These are phyloP conservation scores for Schizosaccharomyces versatilis DNA, from an alignment of 1,139 yeast species.

Conservation along the genomic window DNA sequence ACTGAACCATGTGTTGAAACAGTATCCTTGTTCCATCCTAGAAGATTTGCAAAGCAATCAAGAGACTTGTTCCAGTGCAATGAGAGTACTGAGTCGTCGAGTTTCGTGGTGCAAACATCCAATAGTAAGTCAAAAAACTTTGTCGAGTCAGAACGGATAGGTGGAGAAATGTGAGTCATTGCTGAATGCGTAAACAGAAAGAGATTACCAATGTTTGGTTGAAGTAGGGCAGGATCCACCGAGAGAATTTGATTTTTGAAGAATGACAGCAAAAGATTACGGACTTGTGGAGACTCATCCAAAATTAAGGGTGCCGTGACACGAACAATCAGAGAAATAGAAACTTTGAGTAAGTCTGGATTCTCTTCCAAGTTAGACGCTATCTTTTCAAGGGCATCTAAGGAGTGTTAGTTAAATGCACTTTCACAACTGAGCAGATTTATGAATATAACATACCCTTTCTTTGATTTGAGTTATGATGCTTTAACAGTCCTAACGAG, in stretches of 20 bases:
- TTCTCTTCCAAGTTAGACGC: conserved; percentile 11
- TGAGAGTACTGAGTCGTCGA: conserved; percentile 17
- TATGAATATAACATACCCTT: neutral
- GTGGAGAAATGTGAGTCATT: conserved; percentile 75
- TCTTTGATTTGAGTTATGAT: conserved; percentile 37
- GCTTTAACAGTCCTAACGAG: conserved; percentile 42
- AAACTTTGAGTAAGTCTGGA: conserved; percentile 8
- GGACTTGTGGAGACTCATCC: conserved; percentile 42
- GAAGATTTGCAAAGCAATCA: conserved; percentile 21
- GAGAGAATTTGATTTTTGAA: conserved; percentile 21
- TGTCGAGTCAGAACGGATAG: conserved; percentile 49
- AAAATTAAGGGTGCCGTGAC: conserved; percentile 35
- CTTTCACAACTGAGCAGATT: neutral
- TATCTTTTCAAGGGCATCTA: conserved; percentile 6
- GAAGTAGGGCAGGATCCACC: conserved; percentile 34
- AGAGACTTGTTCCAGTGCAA: conserved; percentile 20
- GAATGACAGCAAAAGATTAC: conserved; percentile 36
- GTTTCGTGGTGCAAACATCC: conserved; percentile 15
- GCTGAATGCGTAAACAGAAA: conserved; percentile 69
- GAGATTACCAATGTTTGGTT: conserved; percentile 43
- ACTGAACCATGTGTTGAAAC: conserved; percentile 9
- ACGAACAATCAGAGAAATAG: conserved; percentile 27
- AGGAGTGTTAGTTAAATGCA: neutral
- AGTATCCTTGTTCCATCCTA: conserved; percentile 20
- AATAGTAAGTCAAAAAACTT: conserved; percentile 37